Base-by-base conservation (phyloP, 805 yeast genomes). In the Cyberlindnera misumaiensis region DNA sequence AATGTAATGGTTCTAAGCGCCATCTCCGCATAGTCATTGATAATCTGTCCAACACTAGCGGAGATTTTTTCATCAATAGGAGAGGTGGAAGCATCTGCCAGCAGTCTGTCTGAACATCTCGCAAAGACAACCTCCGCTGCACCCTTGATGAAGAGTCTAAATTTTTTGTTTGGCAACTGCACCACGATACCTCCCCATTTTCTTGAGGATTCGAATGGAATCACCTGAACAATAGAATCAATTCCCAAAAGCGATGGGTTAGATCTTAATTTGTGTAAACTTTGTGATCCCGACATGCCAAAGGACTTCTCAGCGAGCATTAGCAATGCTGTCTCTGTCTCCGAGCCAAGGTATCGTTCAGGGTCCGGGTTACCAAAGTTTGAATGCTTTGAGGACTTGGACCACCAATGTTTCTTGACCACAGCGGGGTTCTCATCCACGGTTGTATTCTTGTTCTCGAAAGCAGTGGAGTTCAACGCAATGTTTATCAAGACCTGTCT, bases 181-280 rank as follows among this genome's bases (percentile, higher is more conserved):
- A 81, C 70, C 5, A 88, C 80, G 15, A 87, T 62, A 31, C 93
- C 95, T 53, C 95, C 86, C 90, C 95, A 93, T 65, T 93, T 93
- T 53, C 95, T 72, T 4, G 85, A 70, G 42, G 95, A 84, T 64
- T 93, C 97, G 57, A 93, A 93, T 1, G 98, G 96, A 40, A 89
- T 76, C 4, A 76, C 65, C 60, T 86, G 94, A 2, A 72, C 83
- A 28, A 84, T 62, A 15, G 64, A 55, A 20, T 60, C 59, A 13
- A 64, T 44, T 11, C 62, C 56, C 12, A 67, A 43, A 5, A 48
- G 34, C 3, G 37, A 7, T 5, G 62, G 52, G 37, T 65, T 47
- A 16, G 52, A 45, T 43, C 81, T 67, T 45, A 75, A 58, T 1
- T 56, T 49, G 14, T 75, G 77, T 31, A 89, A 66, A 10, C 38